phyloP scores from a whole-genome alignment of 225 moss, liverwort and hornwort genomes.

The Takakia lepidozioides region DNA sequence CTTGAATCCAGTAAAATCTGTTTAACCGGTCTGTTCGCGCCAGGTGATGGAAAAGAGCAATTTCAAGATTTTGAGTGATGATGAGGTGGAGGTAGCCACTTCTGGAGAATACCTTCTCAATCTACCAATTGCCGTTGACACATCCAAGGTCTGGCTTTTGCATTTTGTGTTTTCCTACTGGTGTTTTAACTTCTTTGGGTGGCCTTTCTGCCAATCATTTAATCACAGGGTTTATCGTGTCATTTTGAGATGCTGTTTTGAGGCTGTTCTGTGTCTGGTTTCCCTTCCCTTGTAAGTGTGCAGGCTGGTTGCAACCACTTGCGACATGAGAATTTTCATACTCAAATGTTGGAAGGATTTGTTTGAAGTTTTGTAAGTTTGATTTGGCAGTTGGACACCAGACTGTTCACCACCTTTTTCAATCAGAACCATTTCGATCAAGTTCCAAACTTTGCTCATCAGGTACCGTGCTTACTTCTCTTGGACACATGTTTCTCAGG shows the following conservation, averaged over 20 bases:
- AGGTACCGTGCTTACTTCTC: constrained; percentile 25
- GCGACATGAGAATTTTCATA: not conserved
- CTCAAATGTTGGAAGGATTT: not conserved
- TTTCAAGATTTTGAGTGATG: constrained; percentile 53
- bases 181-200: too few relatives aligned
- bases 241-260: not conserved
- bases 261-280: not conserved
- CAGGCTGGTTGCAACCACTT: not conserved
- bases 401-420: constrained; percentile 39
- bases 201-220: not conserved
- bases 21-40: constrained; percentile 8
- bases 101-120: constrained; percentile 54
- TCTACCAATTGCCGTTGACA: constrained; percentile 59
- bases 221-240: not conserved
- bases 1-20: not conserved
- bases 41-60: constrained; percentile 61
- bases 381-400: constrained; percentile 54
- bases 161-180: too few relatives aligned
- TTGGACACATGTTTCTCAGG: not conserved
- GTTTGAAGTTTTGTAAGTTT: not conserved
- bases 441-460: constrained; percentile 46
- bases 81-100: constrained; percentile 43
- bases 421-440: constrained; percentile 45
- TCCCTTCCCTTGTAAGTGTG: not conserved
- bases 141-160: constrained; percentile 27